Percentiles rank a stretch among this genome's conserved stretches.
phyloP scores from a whole-genome alignment of 2,329 filamentous ascomycete genomes.

The Hypomyces perniciosus region DNA sequence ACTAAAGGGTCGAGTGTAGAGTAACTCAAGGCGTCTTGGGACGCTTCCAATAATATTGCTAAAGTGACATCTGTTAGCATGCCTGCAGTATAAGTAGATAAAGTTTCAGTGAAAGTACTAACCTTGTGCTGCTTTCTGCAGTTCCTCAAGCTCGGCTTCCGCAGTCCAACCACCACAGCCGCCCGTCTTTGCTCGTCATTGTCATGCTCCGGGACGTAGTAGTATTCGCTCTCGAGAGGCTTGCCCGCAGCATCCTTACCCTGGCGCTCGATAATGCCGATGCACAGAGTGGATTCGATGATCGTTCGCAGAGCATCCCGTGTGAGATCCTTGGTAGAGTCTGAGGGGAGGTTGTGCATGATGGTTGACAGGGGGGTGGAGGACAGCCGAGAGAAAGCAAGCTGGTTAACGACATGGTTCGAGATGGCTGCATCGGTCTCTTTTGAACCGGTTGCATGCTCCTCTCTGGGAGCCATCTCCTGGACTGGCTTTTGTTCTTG shows the following conservation, averaged over 20 bases:
- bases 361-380: slow-evolving; percentile 89
- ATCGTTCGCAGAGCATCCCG: slow-evolving; percentile 62
- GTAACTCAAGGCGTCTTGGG: slow-evolving; percentile 50
- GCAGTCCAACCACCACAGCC: slow-evolving; percentile 76
- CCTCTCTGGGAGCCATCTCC: neutral
- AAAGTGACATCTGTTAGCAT: slow-evolving; percentile 19
- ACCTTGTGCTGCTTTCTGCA: slow-evolving; percentile 98
- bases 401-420: slow-evolving; percentile 91
- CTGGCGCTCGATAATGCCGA: slow-evolving; percentile 82
- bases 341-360: slow-evolving; percentile 72
- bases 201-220: slow-evolving; percentile 88
- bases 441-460: neutral
- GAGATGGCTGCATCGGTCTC: slow-evolving; percentile 45
- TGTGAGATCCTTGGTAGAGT: slow-evolving; percentile 49
- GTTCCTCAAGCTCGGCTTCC: slow-evolving; percentile 81
- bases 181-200: slow-evolving; percentile 69
- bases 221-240: slow-evolving; percentile 90
- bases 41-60: slow-evolving; percentile 68
- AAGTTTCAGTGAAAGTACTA: slow-evolving; percentile 27
- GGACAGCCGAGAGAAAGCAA: slow-evolving; percentile 88
- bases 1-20: too few species aligned
- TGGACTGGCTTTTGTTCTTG: slow-evolving; percentile 1
- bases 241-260: slow-evolving; percentile 97
- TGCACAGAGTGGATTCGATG: slow-evolving; percentile 67
- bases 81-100: neutral